Base-by-base conservation (phyloP, 306 rosid genomes). In the Nissolia schottii region DNA sequence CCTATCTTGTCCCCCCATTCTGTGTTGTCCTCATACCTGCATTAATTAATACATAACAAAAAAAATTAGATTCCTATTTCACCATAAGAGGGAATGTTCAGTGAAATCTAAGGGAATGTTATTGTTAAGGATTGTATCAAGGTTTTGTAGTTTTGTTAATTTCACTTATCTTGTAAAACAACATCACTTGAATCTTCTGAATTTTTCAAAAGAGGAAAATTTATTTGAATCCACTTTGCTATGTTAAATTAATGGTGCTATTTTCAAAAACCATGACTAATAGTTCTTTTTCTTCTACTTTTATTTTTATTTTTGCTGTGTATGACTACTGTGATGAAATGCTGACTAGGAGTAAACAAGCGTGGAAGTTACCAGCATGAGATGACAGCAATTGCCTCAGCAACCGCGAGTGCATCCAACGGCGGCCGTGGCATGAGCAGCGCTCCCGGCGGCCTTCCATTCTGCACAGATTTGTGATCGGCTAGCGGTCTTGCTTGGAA, bases 1-100 rank as follows among this genome's bases (percentile, higher is more conserved):
- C 97, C 97, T 19, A 89, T 73, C 32, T 91, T 84, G 2, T 87
- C 91, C 0, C 97, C 97, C 96, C 97, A 91, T 78, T 91, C 97
- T 1, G 96, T 89, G 49, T 91, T 89, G 65, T 91, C 96, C 68
- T 89, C 97, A 38, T 82, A 91, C 97, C 92, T 89, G 73, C 57
- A 23, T 11, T 67, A 12, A 41, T 77, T n/a, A n/a, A n/a, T n/a
- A n/a, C n/a, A n/a, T n/a, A n/a, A 10, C 27, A 51, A 51, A 5
- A 25, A 43, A 43, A 28, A n/a, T 28, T 11, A n/a, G n/a, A 27
- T 55, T 9, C 5, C 15, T n/a, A n/a, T n/a, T 15, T 59, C 65
- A 32, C 10, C 14, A 13, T 10, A n/a, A 59, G 16, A 59, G 3
- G n/a, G n/a, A n/a, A n/a, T n/a, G n/a, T n/a, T n/a, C n/a, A n/a